Evolutionary conservation across 768 basidiomycete species (phyloP).

Genomic region (Rhodotorula babjevae): DNA sequence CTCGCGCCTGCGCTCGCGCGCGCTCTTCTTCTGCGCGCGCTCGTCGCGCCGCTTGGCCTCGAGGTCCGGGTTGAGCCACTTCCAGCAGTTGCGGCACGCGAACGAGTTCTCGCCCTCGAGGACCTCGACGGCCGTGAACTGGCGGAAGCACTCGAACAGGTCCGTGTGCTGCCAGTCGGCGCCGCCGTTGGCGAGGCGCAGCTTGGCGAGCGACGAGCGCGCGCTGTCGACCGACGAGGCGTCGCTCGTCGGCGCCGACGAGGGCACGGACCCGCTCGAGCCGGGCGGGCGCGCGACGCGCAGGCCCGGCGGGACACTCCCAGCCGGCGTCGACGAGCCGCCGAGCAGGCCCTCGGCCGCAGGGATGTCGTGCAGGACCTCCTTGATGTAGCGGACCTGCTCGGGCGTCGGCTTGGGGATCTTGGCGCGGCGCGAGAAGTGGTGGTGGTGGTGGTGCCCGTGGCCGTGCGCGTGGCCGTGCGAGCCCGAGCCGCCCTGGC

Average conservation of each 20-base stretch:
- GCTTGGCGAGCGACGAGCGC: background rate
- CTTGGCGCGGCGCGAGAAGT: conserved; percentile 20
- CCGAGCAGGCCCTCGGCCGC: conserved; percentile 6
- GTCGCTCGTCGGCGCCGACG: background rate
- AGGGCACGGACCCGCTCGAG: background rate
- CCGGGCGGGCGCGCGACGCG: conserved; percentile 38
- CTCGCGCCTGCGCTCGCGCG: conserved; percentile 13
- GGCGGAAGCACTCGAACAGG: conserved; percentile 60
- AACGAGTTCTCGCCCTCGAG: conserved; percentile 92
- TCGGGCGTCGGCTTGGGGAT: conserved; percentile 37
- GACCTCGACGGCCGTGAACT: conserved; percentile 90
- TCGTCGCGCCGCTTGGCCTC: conserved; percentile 49
- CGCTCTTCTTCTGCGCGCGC: conserved; percentile 53
- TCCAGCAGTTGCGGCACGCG: conserved; percentile 91
- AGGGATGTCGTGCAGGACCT: conserved; percentile 40
- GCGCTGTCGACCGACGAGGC: background rate
- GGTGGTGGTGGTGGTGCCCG: background rate
- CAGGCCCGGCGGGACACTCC: conserved; percentile 25
- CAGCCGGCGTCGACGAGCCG: background rate
- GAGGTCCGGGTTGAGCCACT: conserved; percentile 60
- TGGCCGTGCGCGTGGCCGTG: background rate
- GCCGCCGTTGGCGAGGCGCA: background rate
- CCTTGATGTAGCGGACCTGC: conserved; percentile 41
- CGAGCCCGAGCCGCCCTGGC: background rate
- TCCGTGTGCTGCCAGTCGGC: conserved; percentile 44